phyloP scores from a whole-genome alignment of 495 filamentous ascomycete genomes.

The Sabuloglossum arenarium region DNA sequence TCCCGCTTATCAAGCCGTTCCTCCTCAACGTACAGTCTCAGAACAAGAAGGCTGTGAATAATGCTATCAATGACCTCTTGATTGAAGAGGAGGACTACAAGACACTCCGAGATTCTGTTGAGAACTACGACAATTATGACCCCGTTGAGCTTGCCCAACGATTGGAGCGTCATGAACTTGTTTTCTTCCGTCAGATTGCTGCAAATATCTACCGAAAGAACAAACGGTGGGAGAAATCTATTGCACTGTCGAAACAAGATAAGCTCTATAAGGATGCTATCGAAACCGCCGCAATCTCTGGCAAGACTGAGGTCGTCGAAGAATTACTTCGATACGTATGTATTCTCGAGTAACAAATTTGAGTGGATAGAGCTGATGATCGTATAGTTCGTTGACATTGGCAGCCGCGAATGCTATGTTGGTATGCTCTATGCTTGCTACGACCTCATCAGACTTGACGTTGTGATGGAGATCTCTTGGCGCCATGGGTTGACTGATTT shows the following conservation, averaged over 20 bases:
- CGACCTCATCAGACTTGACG: constrained; percentile 79
- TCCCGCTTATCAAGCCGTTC: constrained; percentile 98
- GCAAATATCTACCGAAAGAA: constrained; percentile 98
- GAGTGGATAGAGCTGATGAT: background rate
- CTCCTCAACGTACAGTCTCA: constrained; percentile 87
- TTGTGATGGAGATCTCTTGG: constrained; percentile 94
- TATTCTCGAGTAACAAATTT: constrained; percentile 11
- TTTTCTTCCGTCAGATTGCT: constrained; percentile 98
- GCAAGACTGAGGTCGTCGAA: constrained; percentile 79
- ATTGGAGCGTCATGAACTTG: constrained; percentile 85
- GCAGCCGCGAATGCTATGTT: constrained; percentile 96
- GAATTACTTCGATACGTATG: constrained; percentile 92
- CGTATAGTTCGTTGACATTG: constrained; percentile 89
- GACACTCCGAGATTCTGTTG: constrained; percentile 89
- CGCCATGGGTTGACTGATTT: constrained; percentile 87
- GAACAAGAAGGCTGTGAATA: constrained; percentile 96
- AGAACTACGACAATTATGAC: constrained; percentile 99
- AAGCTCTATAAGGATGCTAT: constrained; percentile 99
- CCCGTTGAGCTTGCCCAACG: constrained; percentile 85
- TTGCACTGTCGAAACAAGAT: constrained; percentile 93
- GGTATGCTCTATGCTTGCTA: constrained; percentile 99
- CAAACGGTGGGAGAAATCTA: constrained; percentile 99
- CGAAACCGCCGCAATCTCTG: constrained; percentile 91
- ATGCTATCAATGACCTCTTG: constrained; percentile 92
- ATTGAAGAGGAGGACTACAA: constrained; percentile 99